Evolutionary conservation across 1,284 basidiomycete genomes (phyloP).

Genomic region (Ustilago shanxiensis): DNA sequence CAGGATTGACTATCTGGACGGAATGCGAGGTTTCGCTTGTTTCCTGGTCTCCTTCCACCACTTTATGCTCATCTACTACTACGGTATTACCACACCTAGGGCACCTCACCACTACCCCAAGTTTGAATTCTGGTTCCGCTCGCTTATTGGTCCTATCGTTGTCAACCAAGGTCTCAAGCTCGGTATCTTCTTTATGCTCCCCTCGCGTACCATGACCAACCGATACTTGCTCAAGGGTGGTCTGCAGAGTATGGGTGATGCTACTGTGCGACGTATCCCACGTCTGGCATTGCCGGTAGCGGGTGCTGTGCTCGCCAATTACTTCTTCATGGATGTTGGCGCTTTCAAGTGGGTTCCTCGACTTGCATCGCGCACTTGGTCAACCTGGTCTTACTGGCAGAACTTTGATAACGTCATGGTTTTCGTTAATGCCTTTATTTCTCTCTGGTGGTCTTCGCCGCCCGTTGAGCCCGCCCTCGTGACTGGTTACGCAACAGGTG

Average conservation of each 20-base stretch:
- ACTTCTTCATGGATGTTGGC: slow-evolving; percentile 62
- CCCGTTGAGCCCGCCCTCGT: slow-evolving; percentile 54
- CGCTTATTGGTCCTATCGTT: slow-evolving; percentile 52
- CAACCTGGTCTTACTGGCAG: slow-evolving; percentile 64
- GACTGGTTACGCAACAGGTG: slow-evolving; percentile 62
- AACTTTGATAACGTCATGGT: slow-evolving; percentile 61
- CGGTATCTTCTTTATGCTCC: slow-evolving; percentile 63
- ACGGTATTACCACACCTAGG: slow-evolving; percentile 44
- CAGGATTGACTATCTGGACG: slow-evolving; percentile 64
- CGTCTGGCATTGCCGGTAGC: slow-evolving; percentile 59
- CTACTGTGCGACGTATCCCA: slow-evolving; percentile 58
- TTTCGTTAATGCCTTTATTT: slow-evolving; percentile 57
- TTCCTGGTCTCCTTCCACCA: slow-evolving; percentile 65
- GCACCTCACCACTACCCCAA: slow-evolving; percentile 54
- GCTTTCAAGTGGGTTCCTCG: slow-evolving; percentile 63
- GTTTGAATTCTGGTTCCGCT: slow-evolving; percentile 61
- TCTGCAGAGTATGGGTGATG: slow-evolving; percentile 57
- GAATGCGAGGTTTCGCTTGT: slow-evolving; percentile 63
- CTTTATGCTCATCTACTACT: slow-evolving; percentile 65
- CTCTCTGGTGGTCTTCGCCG: slow-evolving; percentile 62
- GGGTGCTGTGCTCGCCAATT: slow-evolving; percentile 60
- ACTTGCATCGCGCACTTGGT: slow-evolving; percentile 61
- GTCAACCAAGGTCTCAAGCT: slow-evolving; percentile 61
- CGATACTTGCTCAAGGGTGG: slow-evolving; percentile 61
- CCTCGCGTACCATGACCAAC: slow-evolving; percentile 61